Base-by-base conservation (phyloP, 2,329 filamentous ascomycete species). In the Onygenales sp. region DNA sequence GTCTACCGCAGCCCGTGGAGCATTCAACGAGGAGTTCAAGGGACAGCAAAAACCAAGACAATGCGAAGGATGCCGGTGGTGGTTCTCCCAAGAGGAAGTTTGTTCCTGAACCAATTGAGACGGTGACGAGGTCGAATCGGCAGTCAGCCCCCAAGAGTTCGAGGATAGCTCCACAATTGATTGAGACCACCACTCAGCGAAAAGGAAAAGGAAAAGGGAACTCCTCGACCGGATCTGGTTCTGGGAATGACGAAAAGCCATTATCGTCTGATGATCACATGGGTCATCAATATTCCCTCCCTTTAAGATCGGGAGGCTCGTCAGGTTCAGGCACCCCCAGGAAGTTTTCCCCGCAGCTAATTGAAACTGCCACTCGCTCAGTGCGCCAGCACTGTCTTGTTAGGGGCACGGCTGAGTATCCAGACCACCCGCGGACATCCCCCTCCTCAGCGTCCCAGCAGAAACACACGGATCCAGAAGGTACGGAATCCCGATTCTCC, bases 311-410 rank as follows among this genome's bases (percentile, higher is more conserved):
- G 7, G 49, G 39, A 38, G 39, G 5, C 6, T 44, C 49, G 21
- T 43, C 49, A 8, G 33, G 49, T 31, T 48, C 43, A 33, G 43
- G 31, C 21, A 45, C 49, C 7, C 57, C 60, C 3, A 73, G 76
- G 43, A 78, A 70, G 55, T 95, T 94, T 67, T 79, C 84, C 33
- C 89, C 89, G 10, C 85, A 92, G 63, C 75, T 95, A 53, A 84
- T 95, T 57, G 89, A 92, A 69, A 91, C 87, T 2, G 86, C 86
- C 3, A 82, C 83, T 61, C 79, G 89, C 51, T 83, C 83, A 36
- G 82, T 86, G 58, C 83, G 83, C 62, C 79, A 79, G 13, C 83
- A 83, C 17, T 85, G 89, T 61, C 69, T 77, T 1, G 78, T 77
- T 5, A 82, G 83, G 17, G 80, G 9, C 83, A 33, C 81, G 83